These are phyloP conservation scores for Camillea tinctor DNA, from an alignment of 2,329 filamentous ascomycete species.

Conservation along the genomic window DNA sequence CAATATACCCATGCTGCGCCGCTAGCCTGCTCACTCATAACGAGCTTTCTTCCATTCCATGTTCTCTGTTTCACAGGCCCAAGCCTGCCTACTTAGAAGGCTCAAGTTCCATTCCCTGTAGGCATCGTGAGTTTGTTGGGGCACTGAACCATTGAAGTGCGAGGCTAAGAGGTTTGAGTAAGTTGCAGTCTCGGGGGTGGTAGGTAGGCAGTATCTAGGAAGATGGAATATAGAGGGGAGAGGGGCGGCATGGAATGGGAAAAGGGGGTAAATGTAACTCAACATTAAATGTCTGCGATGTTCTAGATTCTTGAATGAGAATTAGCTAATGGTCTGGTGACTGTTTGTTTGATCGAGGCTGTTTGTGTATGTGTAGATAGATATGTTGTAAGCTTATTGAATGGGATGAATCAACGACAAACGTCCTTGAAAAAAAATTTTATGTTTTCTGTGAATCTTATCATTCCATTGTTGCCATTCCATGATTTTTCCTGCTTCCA, in stretches of 20 bases:
- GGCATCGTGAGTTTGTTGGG: conserved; percentile 57
- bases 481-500: too few species aligned
- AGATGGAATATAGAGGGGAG: neutral
- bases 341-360: neutral
- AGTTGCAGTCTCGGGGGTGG: conserved; percentile 43
- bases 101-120: conserved; percentile 43
- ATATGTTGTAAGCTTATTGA: too few species aligned
- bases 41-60: too few species aligned
- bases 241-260: neutral
- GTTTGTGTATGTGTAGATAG: neutral
- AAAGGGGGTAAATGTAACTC: neutral
- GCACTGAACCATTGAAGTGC: conserved; percentile 57
- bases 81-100: conserved; percentile 56
- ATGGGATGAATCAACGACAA: too few species aligned
- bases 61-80: too few species aligned
- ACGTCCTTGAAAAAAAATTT: too few species aligned
- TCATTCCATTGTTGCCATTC: too few species aligned
- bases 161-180: conserved; percentile 53
- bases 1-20: too few species aligned
- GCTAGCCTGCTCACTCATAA: too few species aligned
- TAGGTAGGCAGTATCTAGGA: neutral
- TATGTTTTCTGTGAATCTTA: too few species aligned
- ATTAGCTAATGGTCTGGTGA: neutral
- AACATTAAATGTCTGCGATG: too few species aligned
- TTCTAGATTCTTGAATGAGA: neutral